Evolutionary conservation across 176 grass and related monocot genomes (phyloP), one percentile per base, ranked within the genome.

Genomic region (Oryza longistaminata): DNA sequence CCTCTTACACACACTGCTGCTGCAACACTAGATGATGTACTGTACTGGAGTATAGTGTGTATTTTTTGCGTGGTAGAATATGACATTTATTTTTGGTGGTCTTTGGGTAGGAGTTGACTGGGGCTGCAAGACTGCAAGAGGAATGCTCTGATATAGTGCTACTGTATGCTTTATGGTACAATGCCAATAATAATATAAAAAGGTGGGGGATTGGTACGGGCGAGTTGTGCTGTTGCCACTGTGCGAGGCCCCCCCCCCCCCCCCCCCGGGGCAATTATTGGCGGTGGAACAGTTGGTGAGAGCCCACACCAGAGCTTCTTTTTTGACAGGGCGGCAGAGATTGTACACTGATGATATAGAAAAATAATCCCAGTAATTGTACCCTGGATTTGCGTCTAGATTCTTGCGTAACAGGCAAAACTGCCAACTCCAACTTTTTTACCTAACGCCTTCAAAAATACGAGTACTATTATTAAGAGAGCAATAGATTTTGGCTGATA

Each of bases 151-250:
- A 77, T 82, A 82, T 83, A 94, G 85, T 90, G 77, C 77, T 55
- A 92, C 86, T 88, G 71, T 86, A 27, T 80, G 76, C 87, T 92
- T 92, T 92, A 83, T 85, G 66, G 87, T 94, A 94, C 88, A 87
- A 85, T 65, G 76, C 62, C 62, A 74, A 85, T 75, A 70, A 69
- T 80, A 88, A 84, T 33, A 74, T 31, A 66, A 66, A 83, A 77
- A 71, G 43, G 44, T 53, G 48, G 9, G 39, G 76, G 62, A 85
- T 55, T 83, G 73, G 82, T 89, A 89, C 82, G 87, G 70, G 21
- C 87, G 35, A 49, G 70, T 69, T 85, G 82, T 89, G 87, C 87
- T 85, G 78, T 35, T 76, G 85, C 79, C 37, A 68, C 78, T 82
- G 70, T 74, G 76, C 17, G 48, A 11, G 65, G 70, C 62, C 77